These are phyloP conservation scores for Colletotrichum acutatum DNA, from an alignment of 2,329 filamentous ascomycete species.

Conservation along the genomic window DNA sequence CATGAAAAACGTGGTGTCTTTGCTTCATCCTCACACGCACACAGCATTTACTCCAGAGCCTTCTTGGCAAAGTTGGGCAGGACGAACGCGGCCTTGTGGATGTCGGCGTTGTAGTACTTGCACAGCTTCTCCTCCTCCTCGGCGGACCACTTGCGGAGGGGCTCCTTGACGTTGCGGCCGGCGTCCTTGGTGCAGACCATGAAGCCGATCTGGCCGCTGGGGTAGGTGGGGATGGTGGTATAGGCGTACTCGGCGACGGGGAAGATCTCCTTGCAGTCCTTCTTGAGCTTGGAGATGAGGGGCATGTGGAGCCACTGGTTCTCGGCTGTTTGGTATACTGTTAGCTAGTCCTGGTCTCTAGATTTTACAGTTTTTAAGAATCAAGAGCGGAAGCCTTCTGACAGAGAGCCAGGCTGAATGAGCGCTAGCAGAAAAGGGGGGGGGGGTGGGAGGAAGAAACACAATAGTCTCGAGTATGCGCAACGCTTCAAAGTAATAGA, in stretches of 20 bases:
- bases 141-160: constrained; percentile 80
- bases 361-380: background rate
- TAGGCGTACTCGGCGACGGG: constrained; percentile 98
- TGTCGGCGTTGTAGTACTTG: constrained; percentile 97
- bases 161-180: constrained; percentile 84
- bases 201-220: constrained; percentile 98
- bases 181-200: constrained; percentile 99
- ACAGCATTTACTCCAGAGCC: constrained; percentile 64
- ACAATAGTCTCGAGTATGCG: constrained; percentile 9
- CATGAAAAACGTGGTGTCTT: background rate
- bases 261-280: constrained; percentile 97
- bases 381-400: background rate
- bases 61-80: constrained; percentile 94
- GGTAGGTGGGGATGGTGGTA: constrained; percentile 99
- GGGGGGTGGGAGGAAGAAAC: constrained; percentile 19
- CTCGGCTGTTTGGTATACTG: constrained; percentile 75
- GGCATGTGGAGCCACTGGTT: constrained; percentile 99
- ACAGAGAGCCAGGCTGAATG: background rate
- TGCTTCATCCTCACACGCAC: background rate
- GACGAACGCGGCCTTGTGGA: constrained; percentile 94
- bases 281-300: constrained; percentile 94
- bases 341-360: constrained; percentile 30
- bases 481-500: background rate
- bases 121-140: constrained; percentile 95
- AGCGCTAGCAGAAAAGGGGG: background rate